phyloP scores from a whole-genome alignment of 2,329 filamentous ascomycete genomes.

The Penicillium sumatraense region DNA sequence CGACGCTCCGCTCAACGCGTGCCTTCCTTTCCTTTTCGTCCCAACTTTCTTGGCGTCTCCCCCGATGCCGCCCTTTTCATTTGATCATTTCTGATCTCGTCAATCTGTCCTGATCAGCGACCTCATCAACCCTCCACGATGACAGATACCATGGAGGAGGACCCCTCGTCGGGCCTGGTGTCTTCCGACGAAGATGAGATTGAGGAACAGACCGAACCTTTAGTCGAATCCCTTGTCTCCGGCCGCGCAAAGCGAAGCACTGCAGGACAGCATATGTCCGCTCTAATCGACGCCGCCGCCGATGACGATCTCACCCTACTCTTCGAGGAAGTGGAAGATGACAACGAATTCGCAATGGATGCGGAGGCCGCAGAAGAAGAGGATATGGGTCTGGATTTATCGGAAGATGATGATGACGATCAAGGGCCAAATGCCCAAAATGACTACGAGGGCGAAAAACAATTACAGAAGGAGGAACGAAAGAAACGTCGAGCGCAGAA shows the following conservation, averaged over 20 bases:
- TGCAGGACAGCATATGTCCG: slow-evolving; percentile 82
- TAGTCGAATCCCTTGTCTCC: slow-evolving; percentile 38
- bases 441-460: slow-evolving; percentile 84
- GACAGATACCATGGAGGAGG: slow-evolving; percentile 30
- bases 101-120: background rate
- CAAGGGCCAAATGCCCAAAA: slow-evolving; percentile 59
- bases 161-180: slow-evolving; percentile 32
- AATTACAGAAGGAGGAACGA: slow-evolving; percentile 76
- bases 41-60: too few species aligned
- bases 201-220: slow-evolving; percentile 14
- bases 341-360: slow-evolving; percentile 47
- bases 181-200: slow-evolving; percentile 28
- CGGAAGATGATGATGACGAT: slow-evolving; percentile 81
- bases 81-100: background rate
- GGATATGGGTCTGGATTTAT: slow-evolving; percentile 85
- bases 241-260: slow-evolving; percentile 74
- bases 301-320: slow-evolving; percentile 67
- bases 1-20: background rate
- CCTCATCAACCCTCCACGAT: slow-evolving; percentile 3
- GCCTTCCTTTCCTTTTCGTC: background rate
- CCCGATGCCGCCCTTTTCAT: background rate
- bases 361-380: slow-evolving; percentile 59
- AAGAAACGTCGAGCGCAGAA: slow-evolving; percentile 85
- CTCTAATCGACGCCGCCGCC: slow-evolving; percentile 75
- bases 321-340: slow-evolving; percentile 68